Evolutionary conservation across 2,329 filamentous ascomycete species (phyloP).

Genomic region (Calycina marina): DNA sequence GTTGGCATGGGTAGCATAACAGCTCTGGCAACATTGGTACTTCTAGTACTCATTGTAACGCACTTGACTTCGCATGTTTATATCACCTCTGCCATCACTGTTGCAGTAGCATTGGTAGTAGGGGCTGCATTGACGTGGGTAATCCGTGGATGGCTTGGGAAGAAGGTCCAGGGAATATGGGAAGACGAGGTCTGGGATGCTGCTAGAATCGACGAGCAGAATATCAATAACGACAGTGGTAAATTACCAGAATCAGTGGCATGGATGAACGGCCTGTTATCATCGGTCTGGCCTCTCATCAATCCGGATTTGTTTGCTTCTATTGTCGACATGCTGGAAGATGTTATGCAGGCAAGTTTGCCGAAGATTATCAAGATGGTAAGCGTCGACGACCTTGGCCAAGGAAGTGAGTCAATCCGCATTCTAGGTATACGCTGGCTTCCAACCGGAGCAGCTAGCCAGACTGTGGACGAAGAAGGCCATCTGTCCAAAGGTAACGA

Average conservation of each 20-base stretch:
- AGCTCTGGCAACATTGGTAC: conserved; percentile 7
- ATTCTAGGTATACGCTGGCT: conserved; percentile 61
- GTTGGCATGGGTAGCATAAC: conserved; percentile 13
- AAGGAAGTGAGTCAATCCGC: conserved; percentile 56
- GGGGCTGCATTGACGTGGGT: conserved; percentile 26
- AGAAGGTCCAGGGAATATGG: conserved; percentile 46
- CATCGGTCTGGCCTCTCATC: conserved; percentile 57
- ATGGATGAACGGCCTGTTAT: conserved; percentile 57
- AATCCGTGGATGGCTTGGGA: conserved; percentile 44
- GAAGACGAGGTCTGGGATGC: conserved; percentile 58
- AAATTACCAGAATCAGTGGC: conserved; percentile 34
- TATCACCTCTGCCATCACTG: conserved; percentile 3
- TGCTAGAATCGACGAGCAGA: conserved; percentile 34
- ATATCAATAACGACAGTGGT: conserved; percentile 20
- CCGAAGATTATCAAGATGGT: conserved; percentile 60
- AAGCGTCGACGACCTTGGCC: conserved; percentile 59
- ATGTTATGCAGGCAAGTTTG: conserved; percentile 66
- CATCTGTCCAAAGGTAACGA: conserved; percentile 29
- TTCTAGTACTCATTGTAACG: conserved; percentile 7
- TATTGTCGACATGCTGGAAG: conserved; percentile 56
- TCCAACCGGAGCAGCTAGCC: conserved; percentile 52
- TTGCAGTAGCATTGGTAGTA: conserved; percentile 4
- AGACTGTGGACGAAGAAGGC: conserved; percentile 44
- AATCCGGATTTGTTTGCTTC: conserved; percentile 62
- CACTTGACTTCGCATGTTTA: conserved; percentile 4